Percentiles rank a stretch among this genome's conserved stretches.
phyloP scores from a whole-genome alignment of 768 basidiomycete species.

The Leccinum longicurvipes region DNA sequence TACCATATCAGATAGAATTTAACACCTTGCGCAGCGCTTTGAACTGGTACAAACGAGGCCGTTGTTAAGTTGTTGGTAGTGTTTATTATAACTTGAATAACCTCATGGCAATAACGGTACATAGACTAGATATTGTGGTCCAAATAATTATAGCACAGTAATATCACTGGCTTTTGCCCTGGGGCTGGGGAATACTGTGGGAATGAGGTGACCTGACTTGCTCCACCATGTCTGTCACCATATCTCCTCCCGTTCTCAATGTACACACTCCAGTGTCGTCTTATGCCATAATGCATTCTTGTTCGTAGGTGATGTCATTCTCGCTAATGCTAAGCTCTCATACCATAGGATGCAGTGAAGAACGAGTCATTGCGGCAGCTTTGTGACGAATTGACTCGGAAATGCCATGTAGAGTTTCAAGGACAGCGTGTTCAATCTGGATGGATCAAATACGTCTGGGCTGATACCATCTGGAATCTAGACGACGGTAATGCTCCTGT shows the following conservation, averaged over 20 bases:
- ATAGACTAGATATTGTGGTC: constrained; percentile 15
- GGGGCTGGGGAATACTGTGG: too few species aligned
- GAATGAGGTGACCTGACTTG: neutral
- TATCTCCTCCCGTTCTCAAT: constrained; percentile 50
- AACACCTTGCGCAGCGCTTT: constrained; percentile 49
- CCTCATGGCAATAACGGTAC: neutral
- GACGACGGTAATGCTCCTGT: constrained; percentile 67
- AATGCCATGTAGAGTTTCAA: constrained; percentile 54
- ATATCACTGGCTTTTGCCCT: too few species aligned
- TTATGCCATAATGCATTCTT: constrained; percentile 70
- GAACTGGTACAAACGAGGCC: constrained; percentile 70
- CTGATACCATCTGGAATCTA: constrained; percentile 75
- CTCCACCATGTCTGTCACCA: constrained; percentile 27
- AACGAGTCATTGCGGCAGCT: constrained; percentile 63
- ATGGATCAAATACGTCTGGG: constrained; percentile 87
- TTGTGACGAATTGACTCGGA: constrained; percentile 69
- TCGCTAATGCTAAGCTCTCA: constrained; percentile 5
- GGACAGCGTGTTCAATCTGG: constrained; percentile 66
- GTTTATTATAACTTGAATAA: neutral
- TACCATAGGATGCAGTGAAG: constrained; percentile 44
- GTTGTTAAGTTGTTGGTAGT: constrained; percentile 69
- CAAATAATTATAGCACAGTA: neutral
- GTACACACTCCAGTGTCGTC: constrained; percentile 77
- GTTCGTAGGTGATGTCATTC: constrained; percentile 40
- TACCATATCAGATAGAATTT: neutral